Conservation (phyloP, 805 yeast genomes). For the Teunomyces tritomae region DNA sequence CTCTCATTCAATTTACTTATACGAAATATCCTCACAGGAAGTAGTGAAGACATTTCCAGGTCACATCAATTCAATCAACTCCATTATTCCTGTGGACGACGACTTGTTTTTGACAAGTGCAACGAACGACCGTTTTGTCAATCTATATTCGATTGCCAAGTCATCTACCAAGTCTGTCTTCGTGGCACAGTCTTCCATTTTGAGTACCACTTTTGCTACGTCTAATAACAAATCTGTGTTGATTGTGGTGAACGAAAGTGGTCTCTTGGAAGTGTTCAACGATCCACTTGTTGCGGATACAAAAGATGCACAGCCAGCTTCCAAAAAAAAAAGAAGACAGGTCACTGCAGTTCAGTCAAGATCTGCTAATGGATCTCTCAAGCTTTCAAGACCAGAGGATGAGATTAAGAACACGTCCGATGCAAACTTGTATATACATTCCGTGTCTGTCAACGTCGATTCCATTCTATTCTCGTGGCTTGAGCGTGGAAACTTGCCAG, state of each 20-base stretch:
- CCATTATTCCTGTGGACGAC: conserved; percentile 40
- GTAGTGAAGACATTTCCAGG: conserved; percentile 64
- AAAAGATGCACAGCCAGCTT: conserved; percentile 15
- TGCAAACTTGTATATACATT: conserved; percentile 25
- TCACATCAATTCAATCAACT: conserved; percentile 65
- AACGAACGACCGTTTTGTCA: conserved; percentile 75
- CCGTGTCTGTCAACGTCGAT: conserved; percentile 31
- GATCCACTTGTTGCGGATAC: conserved; percentile 43
- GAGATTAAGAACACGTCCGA: conserved; percentile 32
- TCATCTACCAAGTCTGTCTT: conserved; percentile 53
- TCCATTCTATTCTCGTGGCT: conserved; percentile 54
- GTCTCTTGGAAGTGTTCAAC: conserved; percentile 67
- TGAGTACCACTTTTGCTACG: conserved; percentile 39
- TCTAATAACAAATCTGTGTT: conserved; percentile 35
- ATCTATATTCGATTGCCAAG: conserved; percentile 54
- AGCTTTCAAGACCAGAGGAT: conserved; percentile 45
- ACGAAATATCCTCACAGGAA: conserved; percentile 39
- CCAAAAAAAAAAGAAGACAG: conserved; percentile 44
- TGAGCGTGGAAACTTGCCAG: conserved; percentile 57
- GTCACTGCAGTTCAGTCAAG: conserved; percentile 45
- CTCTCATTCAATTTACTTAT: conserved; percentile 61
- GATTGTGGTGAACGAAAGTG: conserved; percentile 69
- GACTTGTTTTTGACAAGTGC: conserved; percentile 69
- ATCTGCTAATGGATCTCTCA: conserved; percentile 45
- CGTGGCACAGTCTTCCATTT: conserved; percentile 66